These are phyloP conservation scores for Geotrichum ghanense DNA, from an alignment of 805 yeast genomes.

Conservation along the genomic window DNA sequence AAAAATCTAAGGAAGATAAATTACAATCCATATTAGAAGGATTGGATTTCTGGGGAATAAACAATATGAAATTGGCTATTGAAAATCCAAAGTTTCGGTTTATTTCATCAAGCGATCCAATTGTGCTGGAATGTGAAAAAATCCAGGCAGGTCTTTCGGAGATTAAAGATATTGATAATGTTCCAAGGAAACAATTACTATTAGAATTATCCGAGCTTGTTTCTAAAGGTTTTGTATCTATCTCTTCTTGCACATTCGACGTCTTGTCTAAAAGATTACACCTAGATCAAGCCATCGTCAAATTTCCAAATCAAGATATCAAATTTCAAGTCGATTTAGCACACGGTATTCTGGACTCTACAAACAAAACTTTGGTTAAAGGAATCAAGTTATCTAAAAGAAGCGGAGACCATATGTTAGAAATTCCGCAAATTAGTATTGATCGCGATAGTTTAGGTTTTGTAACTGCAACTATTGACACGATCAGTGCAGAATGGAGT, in stretches of 20 bases:
- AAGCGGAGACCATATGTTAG: neutral
- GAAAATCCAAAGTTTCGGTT: neutral
- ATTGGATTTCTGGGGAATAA: neutral
- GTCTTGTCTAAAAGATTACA: neutral
- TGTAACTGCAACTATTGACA: neutral
- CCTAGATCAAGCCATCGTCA: neutral
- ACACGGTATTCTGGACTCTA: neutral
- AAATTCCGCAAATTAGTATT: neutral
- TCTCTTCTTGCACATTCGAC: neutral
- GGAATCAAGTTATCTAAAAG: neutral
- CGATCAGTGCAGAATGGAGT: neutral
- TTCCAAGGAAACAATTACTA: neutral
- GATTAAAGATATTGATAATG: neutral
- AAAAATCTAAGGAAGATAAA: neutral
- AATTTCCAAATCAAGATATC: neutral
- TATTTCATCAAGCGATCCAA: neutral
- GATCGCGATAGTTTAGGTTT: neutral
- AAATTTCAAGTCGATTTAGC: neutral
- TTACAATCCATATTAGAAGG: neutral
- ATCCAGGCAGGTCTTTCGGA: neutral
- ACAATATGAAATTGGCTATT: neutral
- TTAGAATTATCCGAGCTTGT: neutral
- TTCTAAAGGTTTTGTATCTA: neutral
- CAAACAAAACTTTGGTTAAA: neutral
- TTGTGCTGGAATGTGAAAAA: neutral